Evolutionary conservation across 208 protist genomes (phyloP).

Genomic region (Acanthamoeba royreba): DNA sequence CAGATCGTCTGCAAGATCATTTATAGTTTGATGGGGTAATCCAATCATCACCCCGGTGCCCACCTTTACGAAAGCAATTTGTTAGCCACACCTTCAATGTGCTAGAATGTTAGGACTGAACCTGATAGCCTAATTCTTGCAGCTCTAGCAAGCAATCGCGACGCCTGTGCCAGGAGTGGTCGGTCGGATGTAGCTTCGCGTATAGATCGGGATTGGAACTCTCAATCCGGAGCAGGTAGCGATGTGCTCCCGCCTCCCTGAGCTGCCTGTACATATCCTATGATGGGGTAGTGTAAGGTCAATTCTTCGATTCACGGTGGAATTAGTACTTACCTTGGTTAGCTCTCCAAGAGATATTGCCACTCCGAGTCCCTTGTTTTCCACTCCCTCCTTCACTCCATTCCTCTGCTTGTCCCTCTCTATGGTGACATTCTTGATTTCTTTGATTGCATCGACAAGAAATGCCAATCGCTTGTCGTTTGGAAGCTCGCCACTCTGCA

Average conservation of each 20-base stretch:
- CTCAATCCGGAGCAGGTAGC: conserved; percentile 73
- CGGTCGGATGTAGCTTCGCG: conserved; percentile 63
- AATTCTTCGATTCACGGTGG: neutral
- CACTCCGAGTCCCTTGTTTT: conserved; percentile 55
- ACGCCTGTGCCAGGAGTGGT: conserved; percentile 62
- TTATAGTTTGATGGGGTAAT: conserved; percentile 61
- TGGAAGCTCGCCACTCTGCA: conserved; percentile 64
- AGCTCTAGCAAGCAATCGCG: conserved; percentile 54
- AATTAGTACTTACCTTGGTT: neutral
- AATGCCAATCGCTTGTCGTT: conserved; percentile 45
- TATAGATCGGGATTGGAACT: conserved; percentile 73
- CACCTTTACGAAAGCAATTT: conserved; percentile 50
- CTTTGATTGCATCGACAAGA: conserved; percentile 38
- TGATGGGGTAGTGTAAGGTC: neutral
- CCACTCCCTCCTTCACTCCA: neutral
- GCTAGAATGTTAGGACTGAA: neutral
- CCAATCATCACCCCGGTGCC: conserved; percentile 75
- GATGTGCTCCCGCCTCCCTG: conserved; percentile 59
- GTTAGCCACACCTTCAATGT: neutral
- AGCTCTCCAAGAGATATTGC: conserved; percentile 69
- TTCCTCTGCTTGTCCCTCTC: neutral
- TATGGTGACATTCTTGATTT: neutral
- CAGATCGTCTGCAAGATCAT: conserved; percentile 70
- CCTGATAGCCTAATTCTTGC: conserved; percentile 27
- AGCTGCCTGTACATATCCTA: conserved; percentile 57